Conservation (phyloP, 164 flowering plant genomes). For the Annona squamosa region DNA sequence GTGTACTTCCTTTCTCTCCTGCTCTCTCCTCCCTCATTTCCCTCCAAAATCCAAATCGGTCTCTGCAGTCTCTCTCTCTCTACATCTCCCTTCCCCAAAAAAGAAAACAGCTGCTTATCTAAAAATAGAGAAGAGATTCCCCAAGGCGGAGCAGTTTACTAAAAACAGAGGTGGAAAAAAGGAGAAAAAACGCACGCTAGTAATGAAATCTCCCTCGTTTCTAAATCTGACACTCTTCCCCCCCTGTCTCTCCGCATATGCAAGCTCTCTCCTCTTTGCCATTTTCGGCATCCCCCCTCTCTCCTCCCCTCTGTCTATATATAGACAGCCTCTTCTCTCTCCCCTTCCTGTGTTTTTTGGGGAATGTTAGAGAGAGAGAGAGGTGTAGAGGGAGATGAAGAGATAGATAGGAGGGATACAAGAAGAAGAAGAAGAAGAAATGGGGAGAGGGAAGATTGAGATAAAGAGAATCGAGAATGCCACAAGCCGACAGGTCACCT, state of each 20-base stretch:
- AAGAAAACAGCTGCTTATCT: background rate
- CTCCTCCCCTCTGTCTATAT: background rate
- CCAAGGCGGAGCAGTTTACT: background rate
- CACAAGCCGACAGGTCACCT: slow-evolving; percentile 75
- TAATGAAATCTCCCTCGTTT: background rate
- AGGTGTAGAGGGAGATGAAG: background rate
- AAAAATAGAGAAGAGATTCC: background rate
- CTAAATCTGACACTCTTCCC: background rate
- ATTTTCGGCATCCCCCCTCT: slow-evolving; percentile 1
- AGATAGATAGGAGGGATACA: slow-evolving; percentile 10
- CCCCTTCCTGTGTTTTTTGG: background rate
- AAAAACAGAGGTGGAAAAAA: background rate
- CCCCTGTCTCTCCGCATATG: background rate
- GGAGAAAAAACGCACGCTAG: background rate
- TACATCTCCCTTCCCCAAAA: background rate
- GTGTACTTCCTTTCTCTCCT: background rate
- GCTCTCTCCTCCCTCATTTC: background rate
- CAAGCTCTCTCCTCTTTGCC: slow-evolving; percentile 1
- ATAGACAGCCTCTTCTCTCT: background rate
- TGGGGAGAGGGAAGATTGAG: slow-evolving; percentile 88
- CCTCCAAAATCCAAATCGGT: background rate
- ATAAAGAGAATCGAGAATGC: slow-evolving; percentile 78
- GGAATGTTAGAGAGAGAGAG: background rate
- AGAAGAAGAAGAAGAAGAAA: slow-evolving; percentile 41
- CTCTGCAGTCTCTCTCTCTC: background rate